These are phyloP conservation scores for Myriosclerotinia scirpicola DNA, from an alignment of 2,329 filamentous ascomycete genomes.

Conservation along the genomic window DNA sequence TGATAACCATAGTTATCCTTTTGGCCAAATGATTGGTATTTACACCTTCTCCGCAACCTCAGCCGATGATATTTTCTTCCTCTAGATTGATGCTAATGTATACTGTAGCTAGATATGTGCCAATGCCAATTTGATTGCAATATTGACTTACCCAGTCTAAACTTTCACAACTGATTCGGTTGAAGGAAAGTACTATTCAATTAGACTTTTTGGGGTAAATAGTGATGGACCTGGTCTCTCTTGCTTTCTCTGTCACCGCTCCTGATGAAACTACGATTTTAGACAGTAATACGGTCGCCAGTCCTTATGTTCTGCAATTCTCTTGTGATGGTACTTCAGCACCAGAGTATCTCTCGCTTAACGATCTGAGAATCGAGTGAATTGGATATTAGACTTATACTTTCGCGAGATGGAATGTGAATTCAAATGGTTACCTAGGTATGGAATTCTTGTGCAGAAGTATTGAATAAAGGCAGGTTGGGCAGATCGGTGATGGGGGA, in stretches of 20 bases:
- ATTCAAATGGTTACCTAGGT: neutral
- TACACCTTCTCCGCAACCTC: neutral
- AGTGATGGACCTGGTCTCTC: neutral
- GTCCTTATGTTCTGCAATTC: neutral
- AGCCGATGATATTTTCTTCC: neutral
- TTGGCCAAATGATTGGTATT: neutral
- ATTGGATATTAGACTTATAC: neutral
- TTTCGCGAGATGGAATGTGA: neutral
- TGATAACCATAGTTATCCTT: neutral
- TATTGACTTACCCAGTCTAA: neutral
- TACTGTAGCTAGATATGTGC: neutral
- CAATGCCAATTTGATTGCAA: neutral
- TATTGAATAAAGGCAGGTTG: slow-evolving; percentile 45
- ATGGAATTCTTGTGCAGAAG: slow-evolving; percentile 28
- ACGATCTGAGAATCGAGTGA: neutral
- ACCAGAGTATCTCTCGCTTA: neutral
- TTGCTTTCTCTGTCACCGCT: neutral
- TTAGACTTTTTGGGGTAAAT: neutral
- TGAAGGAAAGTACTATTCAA: neutral
- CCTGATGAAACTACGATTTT: neutral
- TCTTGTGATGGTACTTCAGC: neutral
- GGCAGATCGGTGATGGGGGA: slow-evolving; percentile 43
- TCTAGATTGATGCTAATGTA: neutral
- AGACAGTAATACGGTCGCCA: neutral
- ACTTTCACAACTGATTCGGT: neutral